Percentiles rank a stretch among this genome's conserved stretches.
These are phyloP conservation scores for Spathaspora hagerdaliae DNA, from an alignment of 805 yeast genomes.

Conservation along the genomic window DNA sequence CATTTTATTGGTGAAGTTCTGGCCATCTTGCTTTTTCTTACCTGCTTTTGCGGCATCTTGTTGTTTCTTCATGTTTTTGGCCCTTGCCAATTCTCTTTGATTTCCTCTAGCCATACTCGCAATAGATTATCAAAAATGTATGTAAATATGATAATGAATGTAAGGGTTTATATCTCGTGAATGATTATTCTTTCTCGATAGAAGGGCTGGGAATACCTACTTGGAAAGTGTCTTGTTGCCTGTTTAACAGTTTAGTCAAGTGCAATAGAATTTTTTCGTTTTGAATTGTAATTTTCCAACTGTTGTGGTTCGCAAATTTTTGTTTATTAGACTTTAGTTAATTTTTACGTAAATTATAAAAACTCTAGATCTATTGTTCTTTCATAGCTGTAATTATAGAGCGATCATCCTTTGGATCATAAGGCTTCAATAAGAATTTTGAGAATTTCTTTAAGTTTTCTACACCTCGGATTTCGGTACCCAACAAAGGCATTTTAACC, in stretches of 20 bases:
- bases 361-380: conserved; percentile 29
- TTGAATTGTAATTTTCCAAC: no score
- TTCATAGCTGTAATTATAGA: conserved; percentile 51
- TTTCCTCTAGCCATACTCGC: conserved; percentile 85
- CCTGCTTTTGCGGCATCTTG: conserved; percentile 51
- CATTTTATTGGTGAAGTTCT: conserved; percentile 54
- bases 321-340: no score
- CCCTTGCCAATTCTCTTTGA: conserved; percentile 92
- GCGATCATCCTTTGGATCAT: conserved; percentile 62
- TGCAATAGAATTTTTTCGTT: no score
- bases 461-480: conserved; percentile 92
- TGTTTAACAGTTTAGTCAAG: no score
- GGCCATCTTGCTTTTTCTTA: conserved; percentile 78
- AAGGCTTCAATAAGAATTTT: conserved; percentile 72
- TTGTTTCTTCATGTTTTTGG: conserved; percentile 79
- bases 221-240: no score
- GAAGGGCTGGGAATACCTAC: no score
- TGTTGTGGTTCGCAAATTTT: no score
- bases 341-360: no score
- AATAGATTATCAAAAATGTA: background rate
- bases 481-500: conserved; percentile 92
- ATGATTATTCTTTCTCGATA: no score
- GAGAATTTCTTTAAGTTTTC: conserved; percentile 82
- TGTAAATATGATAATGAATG: no score
- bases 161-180: no score